A percentile compares a stretch with the other conserved stretches of the same genome.
These are phyloP conservation scores for Aureobasidium sp. DNA, from an alignment of 2,329 filamentous ascomycete genomes.

Conservation along the genomic window DNA sequence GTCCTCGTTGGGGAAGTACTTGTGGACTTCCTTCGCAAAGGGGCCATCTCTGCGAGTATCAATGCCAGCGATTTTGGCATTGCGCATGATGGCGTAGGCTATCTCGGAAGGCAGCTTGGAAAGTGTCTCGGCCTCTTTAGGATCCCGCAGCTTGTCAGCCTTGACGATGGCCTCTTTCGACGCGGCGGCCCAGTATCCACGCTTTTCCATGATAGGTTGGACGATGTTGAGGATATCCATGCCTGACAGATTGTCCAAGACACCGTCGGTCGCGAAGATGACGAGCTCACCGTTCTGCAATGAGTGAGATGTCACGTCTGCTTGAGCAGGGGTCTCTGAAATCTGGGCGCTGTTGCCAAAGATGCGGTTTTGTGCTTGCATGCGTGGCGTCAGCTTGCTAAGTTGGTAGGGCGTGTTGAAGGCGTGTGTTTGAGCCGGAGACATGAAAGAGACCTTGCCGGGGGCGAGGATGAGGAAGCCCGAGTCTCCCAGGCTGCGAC, in stretches of 20 bases:
- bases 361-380: slow-evolving; percentile 68
- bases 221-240: slow-evolving; percentile 79
- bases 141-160: slow-evolving; percentile 8
- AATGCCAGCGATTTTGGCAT: slow-evolving; percentile 76
- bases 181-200: slow-evolving; percentile 24
- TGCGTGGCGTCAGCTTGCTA: slow-evolving; percentile 71
- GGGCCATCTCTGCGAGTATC: slow-evolving; percentile 79
- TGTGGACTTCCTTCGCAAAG: slow-evolving; percentile 90
- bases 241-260: slow-evolving; percentile 91
- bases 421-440: slow-evolving; percentile 81
- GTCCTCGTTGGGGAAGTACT: slow-evolving; percentile 72
- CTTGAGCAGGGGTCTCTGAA: slow-evolving; percentile 75
- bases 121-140: neutral
- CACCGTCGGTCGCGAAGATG: slow-evolving; percentile 88
- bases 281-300: slow-evolving; percentile 87
- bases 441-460: slow-evolving; percentile 76
- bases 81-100: slow-evolving; percentile 67
- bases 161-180: slow-evolving; percentile 6
- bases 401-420: slow-evolving; percentile 98
- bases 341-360: slow-evolving; percentile 66
- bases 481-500: slow-evolving; percentile 67
- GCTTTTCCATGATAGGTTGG: slow-evolving; percentile 55
- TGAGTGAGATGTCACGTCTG: slow-evolving; percentile 65
- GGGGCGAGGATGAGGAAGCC: slow-evolving; percentile 81
- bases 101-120: slow-evolving; percentile 54